A percentile compares a stretch with the other conserved stretches of the same genome.
Evolutionary conservation across 768 basidiomycete species (phyloP).

Genomic region (Mycena indigotica): DNA sequence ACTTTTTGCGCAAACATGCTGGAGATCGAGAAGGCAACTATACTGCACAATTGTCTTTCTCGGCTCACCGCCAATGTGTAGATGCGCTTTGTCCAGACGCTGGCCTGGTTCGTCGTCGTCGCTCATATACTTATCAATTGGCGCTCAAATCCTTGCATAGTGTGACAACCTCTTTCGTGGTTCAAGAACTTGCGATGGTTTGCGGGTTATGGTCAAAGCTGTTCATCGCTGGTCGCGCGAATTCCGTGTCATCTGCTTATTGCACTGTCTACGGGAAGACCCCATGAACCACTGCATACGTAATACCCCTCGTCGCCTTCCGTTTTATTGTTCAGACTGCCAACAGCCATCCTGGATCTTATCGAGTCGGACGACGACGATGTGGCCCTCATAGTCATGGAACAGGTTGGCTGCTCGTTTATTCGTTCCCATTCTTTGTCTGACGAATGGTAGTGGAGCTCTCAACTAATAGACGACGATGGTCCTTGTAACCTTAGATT

Average conservation of each 20-base stretch:
- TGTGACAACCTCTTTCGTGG: constrained; percentile 77
- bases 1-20: constrained; percentile 11
- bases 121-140: too few relatives aligned
- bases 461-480: constrained; percentile 54
- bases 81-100: constrained; percentile 69
- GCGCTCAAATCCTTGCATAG: too few relatives aligned
- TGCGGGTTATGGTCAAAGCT: constrained; percentile 66
- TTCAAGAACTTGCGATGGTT: constrained; percentile 50
- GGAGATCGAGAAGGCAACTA: too few relatives aligned
- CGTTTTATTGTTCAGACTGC: constrained; percentile 11
- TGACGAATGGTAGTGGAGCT: constrained; percentile 56
- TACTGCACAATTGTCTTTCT: too few relatives aligned
- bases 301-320: constrained; percentile 38
- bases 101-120: constrained; percentile 59
- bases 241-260: constrained; percentile 55
- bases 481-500: constrained; percentile 52
- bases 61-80: not conserved
- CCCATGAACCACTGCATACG: constrained; percentile 80
- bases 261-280: constrained; percentile 57
- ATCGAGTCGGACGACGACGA: constrained; percentile 55
- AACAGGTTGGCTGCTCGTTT: constrained; percentile 29
- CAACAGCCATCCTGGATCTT: constrained; percentile 64
- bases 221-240: constrained; percentile 67
- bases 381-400: constrained; percentile 75
- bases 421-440: not conserved